Conservation (phyloP, 768 basidiomycete genomes). For the Trametes meyenii region DNA sequence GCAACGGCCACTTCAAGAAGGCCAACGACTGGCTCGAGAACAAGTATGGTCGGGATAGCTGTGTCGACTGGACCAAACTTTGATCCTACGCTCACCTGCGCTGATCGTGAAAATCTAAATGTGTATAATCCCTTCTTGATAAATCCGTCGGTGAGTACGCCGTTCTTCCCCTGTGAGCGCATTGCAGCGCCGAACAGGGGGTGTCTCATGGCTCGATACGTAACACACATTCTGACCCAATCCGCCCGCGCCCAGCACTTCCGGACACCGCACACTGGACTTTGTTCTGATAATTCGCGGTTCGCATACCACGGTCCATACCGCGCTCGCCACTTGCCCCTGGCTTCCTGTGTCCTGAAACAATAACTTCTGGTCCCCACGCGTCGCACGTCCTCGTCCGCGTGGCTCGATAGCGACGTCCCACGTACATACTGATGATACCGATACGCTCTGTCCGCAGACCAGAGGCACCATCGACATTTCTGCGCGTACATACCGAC, state of each 20-base stretch:
- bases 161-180: too few relatives aligned
- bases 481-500: too few relatives aligned
- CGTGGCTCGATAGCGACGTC: too few relatives aligned
- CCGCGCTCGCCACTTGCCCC: too few relatives aligned
- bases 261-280: neutral
- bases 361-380: too few relatives aligned
- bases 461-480: too few relatives aligned
- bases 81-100: neutral
- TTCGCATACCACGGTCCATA: neutral
- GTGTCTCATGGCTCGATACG: too few relatives aligned
- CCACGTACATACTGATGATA: too few relatives aligned
- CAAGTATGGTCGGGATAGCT: conserved; percentile 72
- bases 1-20: conserved; percentile 85
- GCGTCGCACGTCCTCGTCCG: too few relatives aligned
- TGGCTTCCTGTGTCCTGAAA: too few relatives aligned
- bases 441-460: too few relatives aligned
- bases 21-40: conserved; percentile 87
- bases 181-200: neutral
- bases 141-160: neutral
- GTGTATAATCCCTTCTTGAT: neutral
- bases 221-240: neutral
- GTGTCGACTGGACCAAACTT: conserved; percentile 73
- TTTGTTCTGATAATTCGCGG: neutral
- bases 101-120: neutral
- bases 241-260: neutral